Evolutionary conservation across 106 monocot genomes (phyloP).

Genomic region (Dioscorea alata): DNA sequence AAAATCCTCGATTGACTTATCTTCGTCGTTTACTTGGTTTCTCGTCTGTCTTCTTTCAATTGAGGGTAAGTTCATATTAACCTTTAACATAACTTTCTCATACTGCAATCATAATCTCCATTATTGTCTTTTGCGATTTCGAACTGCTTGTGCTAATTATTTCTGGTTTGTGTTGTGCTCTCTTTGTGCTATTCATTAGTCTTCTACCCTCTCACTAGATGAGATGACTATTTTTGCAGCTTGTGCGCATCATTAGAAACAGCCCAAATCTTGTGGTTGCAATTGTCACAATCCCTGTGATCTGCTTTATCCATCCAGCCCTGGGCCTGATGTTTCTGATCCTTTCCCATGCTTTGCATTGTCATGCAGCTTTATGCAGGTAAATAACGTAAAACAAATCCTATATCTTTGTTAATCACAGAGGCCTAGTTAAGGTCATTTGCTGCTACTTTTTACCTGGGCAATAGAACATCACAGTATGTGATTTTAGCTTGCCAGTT

Average conservation of each 20-base stretch:
- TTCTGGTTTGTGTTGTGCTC: neutral
- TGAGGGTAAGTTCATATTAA: conserved; percentile 45
- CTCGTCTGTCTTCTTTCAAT: conserved; percentile 55
- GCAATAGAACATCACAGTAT: no score
- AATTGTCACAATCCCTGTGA: conserved; percentile 54
- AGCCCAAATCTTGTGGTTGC: conserved; percentile 61
- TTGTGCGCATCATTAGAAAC: conserved; percentile 57
- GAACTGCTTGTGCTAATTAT: neutral
- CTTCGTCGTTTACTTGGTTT: conserved; percentile 43
- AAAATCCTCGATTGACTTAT: conserved; percentile 28
- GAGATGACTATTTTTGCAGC: conserved; percentile 33
- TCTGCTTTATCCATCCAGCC: conserved; percentile 91
- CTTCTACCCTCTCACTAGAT: conserved; percentile 1
- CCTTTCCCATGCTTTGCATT: conserved; percentile 64
- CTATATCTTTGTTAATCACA: no score
- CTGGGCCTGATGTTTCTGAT: conserved; percentile 73
- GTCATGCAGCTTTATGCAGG: conserved; percentile 84
- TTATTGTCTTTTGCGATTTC: no score
- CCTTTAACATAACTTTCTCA: neutral
- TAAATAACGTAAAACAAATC: conserved; percentile 12
- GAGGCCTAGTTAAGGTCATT: no score
- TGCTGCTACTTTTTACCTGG: no score
- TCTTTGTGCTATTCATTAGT: neutral
- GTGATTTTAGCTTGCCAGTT: no score
- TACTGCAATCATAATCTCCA: no score